Evolutionary conservation across 768 basidiomycete species (phyloP).

Genomic region (Amanita molliuscula): DNA sequence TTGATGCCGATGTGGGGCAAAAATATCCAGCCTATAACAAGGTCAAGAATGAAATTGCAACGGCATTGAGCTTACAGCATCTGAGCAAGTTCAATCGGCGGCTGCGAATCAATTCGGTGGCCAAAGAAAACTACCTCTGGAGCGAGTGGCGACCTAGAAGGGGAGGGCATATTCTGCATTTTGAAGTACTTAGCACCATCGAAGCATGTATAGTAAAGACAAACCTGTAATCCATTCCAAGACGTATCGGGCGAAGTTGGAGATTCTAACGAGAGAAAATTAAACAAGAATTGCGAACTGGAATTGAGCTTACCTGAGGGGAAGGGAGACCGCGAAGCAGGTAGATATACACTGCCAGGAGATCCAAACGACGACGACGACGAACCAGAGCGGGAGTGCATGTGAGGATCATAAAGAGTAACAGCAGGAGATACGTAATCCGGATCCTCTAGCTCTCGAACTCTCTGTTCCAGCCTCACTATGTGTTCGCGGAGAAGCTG

Average conservation of each 20-base stretch:
- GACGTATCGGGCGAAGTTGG: constrained; percentile 41
- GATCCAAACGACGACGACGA: constrained; percentile 47
- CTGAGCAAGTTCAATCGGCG: constrained; percentile 49
- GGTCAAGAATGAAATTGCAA: constrained; percentile 6
- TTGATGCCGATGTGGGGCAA: constrained; percentile 66
- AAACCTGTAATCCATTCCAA: constrained; percentile 24
- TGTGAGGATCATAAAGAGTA: constrained; percentile 60
- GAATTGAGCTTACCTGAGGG: constrained; percentile 33
- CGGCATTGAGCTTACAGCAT: constrained; percentile 42
- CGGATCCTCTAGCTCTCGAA: constrained; percentile 68
- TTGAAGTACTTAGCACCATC: background rate
- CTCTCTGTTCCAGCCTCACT: constrained; percentile 56
- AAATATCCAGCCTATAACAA: constrained; percentile 53
- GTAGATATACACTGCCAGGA: constrained; percentile 39
- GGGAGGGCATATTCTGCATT: constrained; percentile 33
- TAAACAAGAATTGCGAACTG: background rate
- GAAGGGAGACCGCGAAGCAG: constrained; percentile 50
- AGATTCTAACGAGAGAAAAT: constrained; percentile 20
- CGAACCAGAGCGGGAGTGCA: constrained; percentile 40
- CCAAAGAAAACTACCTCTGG: constrained; percentile 42
- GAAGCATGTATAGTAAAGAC: background rate
- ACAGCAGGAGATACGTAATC: constrained; percentile 62
- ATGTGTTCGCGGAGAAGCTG: constrained; percentile 74
- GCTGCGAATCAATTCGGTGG: constrained; percentile 34
- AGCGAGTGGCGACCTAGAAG: constrained; percentile 38